Evolutionary conservation across 2,329 filamentous ascomycete species (phyloP).

Genomic region (Trichophyton mentagrophytes): DNA sequence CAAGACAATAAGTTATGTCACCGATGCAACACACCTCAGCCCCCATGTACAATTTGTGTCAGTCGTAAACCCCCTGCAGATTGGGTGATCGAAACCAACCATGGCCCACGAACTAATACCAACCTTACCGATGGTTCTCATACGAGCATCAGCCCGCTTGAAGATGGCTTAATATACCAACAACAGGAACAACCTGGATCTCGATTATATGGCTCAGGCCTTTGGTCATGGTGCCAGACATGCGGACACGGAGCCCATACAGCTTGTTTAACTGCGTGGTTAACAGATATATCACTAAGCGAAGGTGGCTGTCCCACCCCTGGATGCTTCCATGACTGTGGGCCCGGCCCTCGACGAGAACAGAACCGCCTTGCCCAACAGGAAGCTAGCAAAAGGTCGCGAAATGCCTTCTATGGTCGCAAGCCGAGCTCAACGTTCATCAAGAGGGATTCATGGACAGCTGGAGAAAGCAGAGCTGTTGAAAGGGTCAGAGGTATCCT

Average conservation of each 20-base stretch:
- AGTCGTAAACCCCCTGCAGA: constrained; percentile 30
- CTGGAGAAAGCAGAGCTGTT: constrained; percentile 34
- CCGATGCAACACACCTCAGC: constrained; percentile 33
- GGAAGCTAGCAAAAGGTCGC: constrained; percentile 22
- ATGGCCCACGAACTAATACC: background rate
- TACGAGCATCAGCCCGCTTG: background rate
- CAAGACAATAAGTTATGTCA: constrained; percentile 40
- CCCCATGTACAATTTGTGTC: constrained; percentile 32
- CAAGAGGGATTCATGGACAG: constrained; percentile 34
- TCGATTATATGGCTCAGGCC: constrained; percentile 24
- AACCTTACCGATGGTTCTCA: background rate
- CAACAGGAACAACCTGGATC: constrained; percentile 10
- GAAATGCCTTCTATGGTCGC: constrained; percentile 21
- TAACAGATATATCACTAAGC: constrained; percentile 35
- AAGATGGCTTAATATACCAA: background rate
- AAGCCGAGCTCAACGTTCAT: constrained; percentile 26
- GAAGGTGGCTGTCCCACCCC: constrained; percentile 46
- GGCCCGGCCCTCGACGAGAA: constrained; percentile 36
- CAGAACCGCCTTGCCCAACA: constrained; percentile 24
- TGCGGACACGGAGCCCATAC: constrained; percentile 50
- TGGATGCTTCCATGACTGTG: constrained; percentile 49
- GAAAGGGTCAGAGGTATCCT: constrained; percentile 35
- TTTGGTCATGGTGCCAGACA: constrained; percentile 47
- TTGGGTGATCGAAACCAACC: constrained; percentile 23
- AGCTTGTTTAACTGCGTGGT: constrained; percentile 46